These are phyloP conservation scores for Candida sojae DNA, from an alignment of 1,139 yeast species.

Conservation along the genomic window DNA sequence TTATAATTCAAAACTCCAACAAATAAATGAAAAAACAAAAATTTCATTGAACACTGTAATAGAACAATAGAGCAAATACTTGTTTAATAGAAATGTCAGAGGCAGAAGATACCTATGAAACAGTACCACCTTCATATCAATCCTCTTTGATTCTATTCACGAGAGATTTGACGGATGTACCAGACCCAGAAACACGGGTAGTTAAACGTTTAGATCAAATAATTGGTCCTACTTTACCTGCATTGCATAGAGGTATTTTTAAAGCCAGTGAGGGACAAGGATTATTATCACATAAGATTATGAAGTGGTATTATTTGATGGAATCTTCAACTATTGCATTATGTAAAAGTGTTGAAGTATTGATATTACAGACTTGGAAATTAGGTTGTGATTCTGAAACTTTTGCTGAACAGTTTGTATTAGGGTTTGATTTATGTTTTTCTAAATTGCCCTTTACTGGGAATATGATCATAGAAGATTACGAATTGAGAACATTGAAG, in stretches of 20 bases:
- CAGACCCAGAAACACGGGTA: background rate
- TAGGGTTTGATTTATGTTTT: slow-evolving; percentile 4
- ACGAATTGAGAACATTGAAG: slow-evolving; percentile 3
- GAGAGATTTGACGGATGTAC: slow-evolving; percentile 1
- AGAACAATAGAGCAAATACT: background rate
- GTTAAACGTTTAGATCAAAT: slow-evolving; percentile 1
- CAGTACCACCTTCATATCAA: slow-evolving; percentile 6
- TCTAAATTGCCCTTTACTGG: slow-evolving; percentile 3
- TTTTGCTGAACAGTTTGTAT: slow-evolving; percentile 3
- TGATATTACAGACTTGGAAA: slow-evolving; percentile 4
- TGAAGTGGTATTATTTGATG: background rate
- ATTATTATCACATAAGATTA: background rate
- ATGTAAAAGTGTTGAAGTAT: slow-evolving; percentile 1
- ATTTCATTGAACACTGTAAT: background rate
- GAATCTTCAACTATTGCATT: slow-evolving; percentile 2
- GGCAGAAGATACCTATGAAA: background rate
- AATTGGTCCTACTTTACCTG: slow-evolving; percentile 5
- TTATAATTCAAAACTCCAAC: background rate
- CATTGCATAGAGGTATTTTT: slow-evolving; percentile 6
- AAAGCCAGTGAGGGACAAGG: slow-evolving; percentile 4
- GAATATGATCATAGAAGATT: slow-evolving; percentile 2
- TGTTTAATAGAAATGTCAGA: background rate
- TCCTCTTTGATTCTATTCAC: slow-evolving; percentile 3
- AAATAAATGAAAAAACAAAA: background rate
- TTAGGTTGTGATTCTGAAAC: background rate